Base-by-base conservation (phyloP, 768 basidiomycete species). In the Butyriboletus loyo region DNA sequence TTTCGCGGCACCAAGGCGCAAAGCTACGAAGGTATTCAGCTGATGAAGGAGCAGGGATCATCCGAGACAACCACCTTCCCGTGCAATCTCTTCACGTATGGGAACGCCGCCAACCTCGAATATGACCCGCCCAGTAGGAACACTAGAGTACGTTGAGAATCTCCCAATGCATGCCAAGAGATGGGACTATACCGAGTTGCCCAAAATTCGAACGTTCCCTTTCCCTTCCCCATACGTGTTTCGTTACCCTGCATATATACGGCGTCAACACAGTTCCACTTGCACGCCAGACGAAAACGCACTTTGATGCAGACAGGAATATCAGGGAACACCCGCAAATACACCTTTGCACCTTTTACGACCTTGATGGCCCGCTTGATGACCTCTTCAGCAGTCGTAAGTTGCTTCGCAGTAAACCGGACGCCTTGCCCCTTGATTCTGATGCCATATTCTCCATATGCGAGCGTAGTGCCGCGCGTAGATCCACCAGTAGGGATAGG, bases 171-270 rank as follows among this genome's bases (percentile, higher is more conserved):
- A 41, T 8, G 8, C 15, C 21, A 13, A 49, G 37, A 46, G 13
- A 55, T 1, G 9, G 8, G 7, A 32, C 65, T 83, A 49, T 61
- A 92, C 91, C 92, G 83, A 53, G 89, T 91, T 25, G 95, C 92
- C 97, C 97, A 99, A 68, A 80, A 98, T 66, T 98, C 97, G 62
- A 98, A 98, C 0, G 89, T 83, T 41, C 97, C 97, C 71, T 99
- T 99, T 53, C 97, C 97, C 73, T 98, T 98, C 46, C 97, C 97
- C 97, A 98, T 98, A 79, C 97, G 89, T 6, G 93, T 95, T 72
- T 98, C 95, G 62, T 97, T 98, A 49, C 97, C 96, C 91, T 93
- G 54, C 7, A 31, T 15, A 24, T 28, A 43, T 43, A 37, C 10
- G 32, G 31, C 41, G 21, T 66, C 19, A 59, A 13, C 13, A 38